Percentiles rank a stretch among this genome's conserved stretches.
These are phyloP conservation scores for Lophium mytilinum DNA, from an alignment of 495 filamentous ascomycete species.

Conservation along the genomic window DNA sequence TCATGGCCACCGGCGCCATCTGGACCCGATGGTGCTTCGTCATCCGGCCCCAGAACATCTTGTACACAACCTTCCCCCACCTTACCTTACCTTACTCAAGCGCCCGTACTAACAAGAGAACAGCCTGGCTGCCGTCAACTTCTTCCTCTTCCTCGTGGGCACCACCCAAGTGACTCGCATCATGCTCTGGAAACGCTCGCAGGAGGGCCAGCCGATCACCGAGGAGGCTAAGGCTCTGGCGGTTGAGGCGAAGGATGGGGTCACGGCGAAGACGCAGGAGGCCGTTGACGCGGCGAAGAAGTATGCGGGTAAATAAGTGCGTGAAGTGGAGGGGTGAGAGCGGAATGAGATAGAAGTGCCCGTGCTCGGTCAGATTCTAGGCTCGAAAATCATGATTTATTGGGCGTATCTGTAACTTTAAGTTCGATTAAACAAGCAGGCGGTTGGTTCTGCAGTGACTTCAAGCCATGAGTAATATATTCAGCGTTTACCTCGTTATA, in stretches of 20 bases:
- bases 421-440: no score
- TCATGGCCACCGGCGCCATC: slow-evolving; percentile 84
- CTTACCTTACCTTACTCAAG: neutral
- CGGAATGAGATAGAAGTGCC: no score
- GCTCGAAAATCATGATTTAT: no score
- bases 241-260: slow-evolving; percentile 38
- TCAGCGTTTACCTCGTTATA: no score
- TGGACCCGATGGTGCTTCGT: slow-evolving; percentile 99
- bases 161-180: slow-evolving; percentile 75
- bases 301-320: neutral
- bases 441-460: no score
- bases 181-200: slow-evolving; percentile 50
- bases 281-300: neutral
- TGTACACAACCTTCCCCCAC: slow-evolving; percentile 55
- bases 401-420: no score
- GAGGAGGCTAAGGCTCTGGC: slow-evolving; percentile 42
- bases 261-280: slow-evolving; percentile 31
- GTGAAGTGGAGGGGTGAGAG: no score
- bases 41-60: slow-evolving; percentile 84
- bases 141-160: slow-evolving; percentile 89
- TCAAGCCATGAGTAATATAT: no score
- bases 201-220: slow-evolving; percentile 49
- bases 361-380: no score
- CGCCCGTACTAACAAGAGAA: neutral
- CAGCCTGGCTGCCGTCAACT: slow-evolving; percentile 91